phyloP scores from a whole-genome alignment of 148 eudicot genomes.

The Fagopyrum esculentum region DNA sequence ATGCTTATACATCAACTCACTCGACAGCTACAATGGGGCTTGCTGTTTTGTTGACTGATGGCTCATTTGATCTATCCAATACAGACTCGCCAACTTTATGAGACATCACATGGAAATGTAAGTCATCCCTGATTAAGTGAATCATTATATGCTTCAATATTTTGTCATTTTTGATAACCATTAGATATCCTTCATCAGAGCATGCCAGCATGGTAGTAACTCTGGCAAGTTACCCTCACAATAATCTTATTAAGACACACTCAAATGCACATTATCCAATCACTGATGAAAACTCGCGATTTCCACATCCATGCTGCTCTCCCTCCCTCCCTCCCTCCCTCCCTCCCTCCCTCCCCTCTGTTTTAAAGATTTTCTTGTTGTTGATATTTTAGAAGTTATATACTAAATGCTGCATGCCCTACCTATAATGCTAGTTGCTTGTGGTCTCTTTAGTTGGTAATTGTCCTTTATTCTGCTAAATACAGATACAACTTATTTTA shows the following conservation, averaged over 20 bases:
- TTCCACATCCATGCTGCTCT: background rate
- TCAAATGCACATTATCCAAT: background rate
- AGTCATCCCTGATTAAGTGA: constrained; percentile 12
- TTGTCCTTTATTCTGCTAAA: constrained; percentile 7
- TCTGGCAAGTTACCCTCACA: background rate
- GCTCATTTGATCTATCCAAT: constrained; percentile 84
- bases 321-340: background rate
- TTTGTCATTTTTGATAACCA: background rate
- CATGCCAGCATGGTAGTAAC: background rate
- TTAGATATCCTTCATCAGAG: background rate
- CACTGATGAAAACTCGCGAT: background rate
- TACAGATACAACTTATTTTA: constrained; percentile 73
- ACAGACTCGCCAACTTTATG: constrained; percentile 77
- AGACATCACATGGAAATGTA: constrained; percentile 72
- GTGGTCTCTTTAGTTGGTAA: background rate
- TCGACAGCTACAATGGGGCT: constrained; percentile 75
- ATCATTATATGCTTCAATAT: background rate
- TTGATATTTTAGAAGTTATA: too few relatives aligned
- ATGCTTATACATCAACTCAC: constrained; percentile 68
- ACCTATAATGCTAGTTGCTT: background rate
- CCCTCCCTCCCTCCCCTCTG: background rate
- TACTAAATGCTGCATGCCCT: background rate
- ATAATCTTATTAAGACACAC: background rate
- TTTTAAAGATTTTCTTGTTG: too few relatives aligned
- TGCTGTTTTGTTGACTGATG: constrained; percentile 71